These are phyloP conservation scores for Sphaerostilbella broomeana DNA, from an alignment of 2,329 filamentous ascomycete genomes.

Conservation along the genomic window DNA sequence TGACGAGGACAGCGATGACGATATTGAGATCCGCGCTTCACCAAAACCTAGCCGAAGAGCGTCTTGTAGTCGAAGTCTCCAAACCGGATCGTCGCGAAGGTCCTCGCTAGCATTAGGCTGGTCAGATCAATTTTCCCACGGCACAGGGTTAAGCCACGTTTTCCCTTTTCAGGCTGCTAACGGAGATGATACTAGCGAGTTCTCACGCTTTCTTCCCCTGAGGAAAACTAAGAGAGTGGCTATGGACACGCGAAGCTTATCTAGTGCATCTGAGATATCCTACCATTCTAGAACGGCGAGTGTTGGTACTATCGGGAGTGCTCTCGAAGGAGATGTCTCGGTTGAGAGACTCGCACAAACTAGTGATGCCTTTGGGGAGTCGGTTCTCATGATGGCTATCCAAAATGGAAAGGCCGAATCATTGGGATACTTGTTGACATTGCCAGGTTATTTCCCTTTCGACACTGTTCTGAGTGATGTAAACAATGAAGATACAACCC, in stretches of 20 bases:
- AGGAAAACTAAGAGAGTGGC: conserved; percentile 72
- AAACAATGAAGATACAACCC: conserved; percentile 83
- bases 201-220: conserved; percentile 21
- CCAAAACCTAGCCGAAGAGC: conserved; percentile 37
- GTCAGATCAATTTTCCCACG: conserved; percentile 48
- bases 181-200: conserved; percentile 36
- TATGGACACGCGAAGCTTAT: conserved; percentile 84
- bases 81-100: conserved; percentile 38
- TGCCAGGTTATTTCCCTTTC: conserved; percentile 69
- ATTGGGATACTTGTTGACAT: conserved; percentile 71
- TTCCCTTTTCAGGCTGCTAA: conserved; percentile 70
- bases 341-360: conserved; percentile 72
- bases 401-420: conserved; percentile 64
- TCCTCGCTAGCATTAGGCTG: conserved; percentile 37
- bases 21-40: conserved; percentile 35
- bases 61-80: conserved; percentile 42
- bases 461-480: conserved; percentile 70
- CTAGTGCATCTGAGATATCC: conserved; percentile 77
- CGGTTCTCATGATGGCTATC: conserved; percentile 80
- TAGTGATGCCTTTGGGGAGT: conserved; percentile 66
- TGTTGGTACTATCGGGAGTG: conserved; percentile 64
- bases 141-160: conserved; percentile 67
- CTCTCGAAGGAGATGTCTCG: conserved; percentile 78
- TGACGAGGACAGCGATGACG: conserved; percentile 41
- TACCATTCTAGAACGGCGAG: conserved; percentile 75